A percentile compares a stretch with the other conserved stretches of the same genome.
Evolutionary conservation across 2,329 filamentous ascomycete species (phyloP).

Genomic region (Passalora sequoiae): DNA sequence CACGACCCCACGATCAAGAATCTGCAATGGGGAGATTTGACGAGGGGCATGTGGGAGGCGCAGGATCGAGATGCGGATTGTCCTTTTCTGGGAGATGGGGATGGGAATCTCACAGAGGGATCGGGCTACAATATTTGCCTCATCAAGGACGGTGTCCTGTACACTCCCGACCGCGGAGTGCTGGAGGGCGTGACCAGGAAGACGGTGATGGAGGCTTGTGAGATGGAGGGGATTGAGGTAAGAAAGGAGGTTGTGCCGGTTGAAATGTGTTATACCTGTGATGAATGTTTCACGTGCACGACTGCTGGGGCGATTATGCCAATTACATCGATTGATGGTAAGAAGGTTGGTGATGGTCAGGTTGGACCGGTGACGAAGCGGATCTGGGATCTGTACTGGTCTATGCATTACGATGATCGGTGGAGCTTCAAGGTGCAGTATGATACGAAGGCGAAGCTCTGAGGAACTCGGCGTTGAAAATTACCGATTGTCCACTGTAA

Average conservation of each 20-base stretch:
- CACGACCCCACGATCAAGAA: constrained; percentile 52
- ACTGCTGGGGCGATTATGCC: constrained; percentile 53
- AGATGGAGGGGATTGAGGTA: constrained; percentile 32
- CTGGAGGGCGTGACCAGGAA: constrained; percentile 47
- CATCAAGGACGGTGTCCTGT: constrained; percentile 43
- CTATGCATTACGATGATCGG: constrained; percentile 41
- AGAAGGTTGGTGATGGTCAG: constrained; percentile 39
- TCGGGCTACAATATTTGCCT: constrained; percentile 48
- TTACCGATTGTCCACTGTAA: too few species aligned
- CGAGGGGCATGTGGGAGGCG: constrained; percentile 45
- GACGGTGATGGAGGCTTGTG: constrained; percentile 45
- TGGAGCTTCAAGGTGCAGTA: constrained; percentile 17
- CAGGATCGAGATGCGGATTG: constrained; percentile 44
- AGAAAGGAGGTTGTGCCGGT: constrained; percentile 42
- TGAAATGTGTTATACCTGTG: constrained; percentile 38
- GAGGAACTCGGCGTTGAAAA: too few species aligned
- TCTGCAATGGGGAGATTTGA: constrained; percentile 46
- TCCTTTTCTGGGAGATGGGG: constrained; percentile 49
- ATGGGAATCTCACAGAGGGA: constrained; percentile 48
- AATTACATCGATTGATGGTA: constrained; percentile 45
- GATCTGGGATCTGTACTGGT: constrained; percentile 52
- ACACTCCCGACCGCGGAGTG: constrained; percentile 46
- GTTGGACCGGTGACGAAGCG: constrained; percentile 44
- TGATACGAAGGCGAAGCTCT: constrained; percentile 15
- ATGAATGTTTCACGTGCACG: constrained; percentile 52